Conservation (phyloP, 345 rosid genomes). For the Acer yangbiense region DNA sequence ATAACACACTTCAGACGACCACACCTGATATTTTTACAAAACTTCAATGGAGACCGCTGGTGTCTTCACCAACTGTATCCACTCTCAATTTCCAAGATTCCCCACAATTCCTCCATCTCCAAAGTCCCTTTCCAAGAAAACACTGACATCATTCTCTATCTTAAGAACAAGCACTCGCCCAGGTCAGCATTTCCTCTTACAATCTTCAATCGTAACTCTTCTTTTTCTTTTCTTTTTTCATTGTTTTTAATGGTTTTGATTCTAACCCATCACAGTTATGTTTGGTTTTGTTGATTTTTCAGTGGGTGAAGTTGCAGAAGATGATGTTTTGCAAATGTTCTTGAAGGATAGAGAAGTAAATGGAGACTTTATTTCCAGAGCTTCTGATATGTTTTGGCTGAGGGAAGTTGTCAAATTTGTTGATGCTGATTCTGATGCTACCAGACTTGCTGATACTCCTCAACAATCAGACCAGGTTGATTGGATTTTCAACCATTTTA, state of each 20-base stretch:
- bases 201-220: background rate
- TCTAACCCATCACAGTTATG: background rate
- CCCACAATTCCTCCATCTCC: slow-evolving; percentile 31
- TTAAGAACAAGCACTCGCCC: slow-evolving; percentile 51
- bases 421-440: slow-evolving; percentile 43
- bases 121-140: slow-evolving; percentile 28
- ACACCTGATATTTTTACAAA: background rate
- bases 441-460: slow-evolving; percentile 19
- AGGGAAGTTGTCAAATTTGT: slow-evolving; percentile 42
- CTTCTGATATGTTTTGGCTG: slow-evolving; percentile 73
- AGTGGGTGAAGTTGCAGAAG: slow-evolving; percentile 64
- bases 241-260: background rate
- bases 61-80: slow-evolving; percentile 40
- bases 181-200: slow-evolving; percentile 34
- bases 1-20: background rate
- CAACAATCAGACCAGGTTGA: slow-evolving; percentile 40
- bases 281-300: slow-evolving; percentile 5
- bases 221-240: background rate
- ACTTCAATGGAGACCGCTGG: slow-evolving; percentile 53
- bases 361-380: slow-evolving; percentile 84
- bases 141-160: slow-evolving; percentile 30
- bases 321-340: slow-evolving; percentile 71
- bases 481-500: background rate
- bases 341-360: slow-evolving; percentile 72
- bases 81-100: slow-evolving; percentile 28